Conservation (phyloP, 257 asterid genomes). For the Solanum pennellii region DNA sequence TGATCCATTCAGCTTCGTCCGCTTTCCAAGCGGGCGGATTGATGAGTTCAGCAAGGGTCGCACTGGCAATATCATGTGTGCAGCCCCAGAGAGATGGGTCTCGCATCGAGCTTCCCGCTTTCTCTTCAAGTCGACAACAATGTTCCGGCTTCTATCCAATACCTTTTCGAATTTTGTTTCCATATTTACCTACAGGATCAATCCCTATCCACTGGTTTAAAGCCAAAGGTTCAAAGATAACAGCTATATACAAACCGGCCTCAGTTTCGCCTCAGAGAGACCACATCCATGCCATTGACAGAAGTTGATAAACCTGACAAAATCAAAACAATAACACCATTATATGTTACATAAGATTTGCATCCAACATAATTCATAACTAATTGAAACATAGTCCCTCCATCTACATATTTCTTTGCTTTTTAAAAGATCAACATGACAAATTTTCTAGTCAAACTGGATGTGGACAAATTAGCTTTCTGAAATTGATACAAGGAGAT, state of each 20-base stretch:
- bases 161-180: slow-evolving; percentile 60
- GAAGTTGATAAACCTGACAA: slow-evolving; percentile 21
- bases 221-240: slow-evolving; percentile 23
- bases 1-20: slow-evolving; percentile 41
- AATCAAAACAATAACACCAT: neutral
- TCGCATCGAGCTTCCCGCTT: slow-evolving; percentile 29
- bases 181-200: slow-evolving; percentile 42
- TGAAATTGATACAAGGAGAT: neutral
- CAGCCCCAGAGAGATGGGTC: slow-evolving; percentile 21
- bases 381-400: neutral
- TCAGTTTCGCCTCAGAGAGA: slow-evolving; percentile 29
- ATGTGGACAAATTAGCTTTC: neutral
- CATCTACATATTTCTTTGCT: neutral
- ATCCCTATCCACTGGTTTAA: slow-evolving; percentile 39
- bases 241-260: slow-evolving; percentile 14
- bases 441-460: neutral
- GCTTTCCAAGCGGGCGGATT: slow-evolving; percentile 25
- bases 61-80: slow-evolving; percentile 27
- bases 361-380: neutral
- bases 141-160: slow-evolving; percentile 51
- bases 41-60: slow-evolving; percentile 20
- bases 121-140: slow-evolving; percentile 54
- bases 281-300: slow-evolving; percentile 23
- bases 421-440: neutral
- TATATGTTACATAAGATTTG: neutral